Conservation (phyloP, 345 rosid genomes). For the Durio zibethinus region DNA sequence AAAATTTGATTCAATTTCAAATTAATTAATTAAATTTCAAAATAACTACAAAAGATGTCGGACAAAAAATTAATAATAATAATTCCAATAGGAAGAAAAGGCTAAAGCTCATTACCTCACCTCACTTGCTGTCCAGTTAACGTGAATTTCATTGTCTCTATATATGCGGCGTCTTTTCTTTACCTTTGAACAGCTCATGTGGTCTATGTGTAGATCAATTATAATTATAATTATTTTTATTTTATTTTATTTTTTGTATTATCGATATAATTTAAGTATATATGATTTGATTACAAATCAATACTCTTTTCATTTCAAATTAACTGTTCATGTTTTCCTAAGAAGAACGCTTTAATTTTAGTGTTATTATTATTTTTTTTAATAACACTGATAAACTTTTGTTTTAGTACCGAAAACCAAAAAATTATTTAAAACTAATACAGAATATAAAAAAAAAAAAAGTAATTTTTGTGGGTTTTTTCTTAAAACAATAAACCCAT, state of each 20-base stretch:
- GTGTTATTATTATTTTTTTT: neutral
- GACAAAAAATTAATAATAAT: too few relatives aligned
- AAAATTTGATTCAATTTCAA: too few relatives aligned
- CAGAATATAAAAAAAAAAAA: too few relatives aligned
- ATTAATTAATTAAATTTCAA: too few relatives aligned
- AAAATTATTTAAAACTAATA: too few relatives aligned
- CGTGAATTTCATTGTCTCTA: constrained; percentile 1
- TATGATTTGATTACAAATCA: neutral
- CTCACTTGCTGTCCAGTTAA: neutral
- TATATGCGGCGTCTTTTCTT: neutral
- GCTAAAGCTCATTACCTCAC: neutral
- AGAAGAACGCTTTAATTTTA: neutral
- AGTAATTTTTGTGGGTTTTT: too few relatives aligned
- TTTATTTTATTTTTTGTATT: too few relatives aligned
- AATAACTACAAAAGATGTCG: too few relatives aligned
- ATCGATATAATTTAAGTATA: neutral
- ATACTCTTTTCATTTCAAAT: neutral
- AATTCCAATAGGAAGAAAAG: neutral
- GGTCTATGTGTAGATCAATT: neutral
- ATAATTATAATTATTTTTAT: neutral
- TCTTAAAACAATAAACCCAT: too few relatives aligned
- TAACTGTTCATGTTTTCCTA: neutral
- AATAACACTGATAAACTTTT: too few relatives aligned
- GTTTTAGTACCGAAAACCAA: too few relatives aligned
- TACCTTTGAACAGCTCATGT: neutral